Conservation (phyloP, 495 filamentous ascomycete species). For the Neurospora hispaniola region DNA sequence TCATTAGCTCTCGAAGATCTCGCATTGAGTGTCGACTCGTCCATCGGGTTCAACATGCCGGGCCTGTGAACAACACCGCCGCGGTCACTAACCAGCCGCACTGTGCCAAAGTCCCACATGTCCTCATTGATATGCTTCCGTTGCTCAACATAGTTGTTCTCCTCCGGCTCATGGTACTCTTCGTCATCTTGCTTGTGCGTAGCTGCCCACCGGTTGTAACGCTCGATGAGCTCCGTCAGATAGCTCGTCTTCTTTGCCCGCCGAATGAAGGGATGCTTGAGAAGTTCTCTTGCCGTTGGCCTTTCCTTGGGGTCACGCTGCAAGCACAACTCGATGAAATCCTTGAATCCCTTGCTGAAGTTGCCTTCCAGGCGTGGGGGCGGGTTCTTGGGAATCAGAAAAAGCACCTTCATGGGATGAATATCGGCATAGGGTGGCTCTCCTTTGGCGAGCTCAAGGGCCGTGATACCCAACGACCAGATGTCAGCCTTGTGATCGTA, state of each 20-base stretch:
- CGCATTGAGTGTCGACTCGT: conserved; percentile 61
- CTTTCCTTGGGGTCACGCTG: conserved; percentile 79
- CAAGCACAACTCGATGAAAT: conserved; percentile 82
- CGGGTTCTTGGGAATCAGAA: conserved; percentile 91
- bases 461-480: conserved; percentile 97
- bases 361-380: conserved; percentile 74
- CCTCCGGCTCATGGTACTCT: conserved; percentile 16
- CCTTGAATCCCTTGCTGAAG: conserved; percentile 85
- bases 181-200: conserved; percentile 58
- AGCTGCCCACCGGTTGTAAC: conserved; percentile 75
- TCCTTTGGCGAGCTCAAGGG: conserved; percentile 82
- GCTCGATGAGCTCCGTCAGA: conserved; percentile 85
- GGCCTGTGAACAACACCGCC: conserved; percentile 34
- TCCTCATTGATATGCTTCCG: conserved; percentile 52
- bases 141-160: conserved; percentile 26
- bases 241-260: conserved; percentile 83
- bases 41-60: conserved; percentile 55
- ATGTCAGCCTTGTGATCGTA: conserved; percentile 99
- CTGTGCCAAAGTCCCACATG: conserved; percentile 94
- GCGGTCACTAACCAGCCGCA: conserved; percentile 57
- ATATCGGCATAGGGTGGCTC: conserved; percentile 95
- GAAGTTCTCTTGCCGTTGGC: conserved; percentile 75
- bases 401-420: conserved; percentile 97
- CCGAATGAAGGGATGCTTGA: conserved; percentile 83
- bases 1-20: conserved; percentile 39